Conservation (phyloP, 2,329 filamentous ascomycete genomes). For the Aureobasidium subglaciale region DNA sequence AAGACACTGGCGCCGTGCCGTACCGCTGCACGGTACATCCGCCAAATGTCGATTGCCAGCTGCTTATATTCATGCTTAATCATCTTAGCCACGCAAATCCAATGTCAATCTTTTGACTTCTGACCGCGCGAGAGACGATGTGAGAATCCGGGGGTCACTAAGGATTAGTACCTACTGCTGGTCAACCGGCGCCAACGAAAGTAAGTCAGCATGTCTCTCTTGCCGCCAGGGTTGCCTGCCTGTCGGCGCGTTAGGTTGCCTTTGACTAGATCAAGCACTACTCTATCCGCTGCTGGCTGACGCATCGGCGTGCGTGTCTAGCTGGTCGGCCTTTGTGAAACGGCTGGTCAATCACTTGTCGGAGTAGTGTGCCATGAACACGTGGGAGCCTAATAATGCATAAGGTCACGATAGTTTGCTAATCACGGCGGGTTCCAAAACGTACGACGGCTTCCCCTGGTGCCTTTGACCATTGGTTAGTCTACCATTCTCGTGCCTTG, state of each 20-base stretch:
- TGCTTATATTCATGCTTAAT: slow-evolving; percentile 14
- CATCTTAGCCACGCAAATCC: background rate
- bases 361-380: background rate
- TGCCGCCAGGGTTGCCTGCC: background rate
- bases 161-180: slow-evolving; percentile 4
- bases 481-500: background rate
- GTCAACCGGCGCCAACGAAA: background rate
- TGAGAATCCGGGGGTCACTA: background rate
- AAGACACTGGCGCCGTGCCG: slow-evolving; percentile 10
- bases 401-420: slow-evolving; percentile 12
- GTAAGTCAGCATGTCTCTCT: background rate
- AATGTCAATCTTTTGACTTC: slow-evolving; percentile 6
- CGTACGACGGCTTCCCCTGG: slow-evolving; percentile 11
- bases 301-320: background rate
- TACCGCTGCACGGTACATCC: slow-evolving; percentile 11
- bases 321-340: background rate
- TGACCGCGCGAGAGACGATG: background rate
- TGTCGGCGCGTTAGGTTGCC: slow-evolving; percentile 2
- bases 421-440: slow-evolving; percentile 7
- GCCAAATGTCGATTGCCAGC: background rate
- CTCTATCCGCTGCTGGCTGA: slow-evolving; percentile 4
- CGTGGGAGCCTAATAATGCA: background rate
- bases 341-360: background rate
- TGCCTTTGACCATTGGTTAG: slow-evolving; percentile 1
- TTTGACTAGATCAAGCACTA: slow-evolving; percentile 4